Evolutionary conservation across 768 basidiomycete species (phyloP), one percentile per base, ranked within the genome.

Genomic region (Boletus vinaceobasis): DNA sequence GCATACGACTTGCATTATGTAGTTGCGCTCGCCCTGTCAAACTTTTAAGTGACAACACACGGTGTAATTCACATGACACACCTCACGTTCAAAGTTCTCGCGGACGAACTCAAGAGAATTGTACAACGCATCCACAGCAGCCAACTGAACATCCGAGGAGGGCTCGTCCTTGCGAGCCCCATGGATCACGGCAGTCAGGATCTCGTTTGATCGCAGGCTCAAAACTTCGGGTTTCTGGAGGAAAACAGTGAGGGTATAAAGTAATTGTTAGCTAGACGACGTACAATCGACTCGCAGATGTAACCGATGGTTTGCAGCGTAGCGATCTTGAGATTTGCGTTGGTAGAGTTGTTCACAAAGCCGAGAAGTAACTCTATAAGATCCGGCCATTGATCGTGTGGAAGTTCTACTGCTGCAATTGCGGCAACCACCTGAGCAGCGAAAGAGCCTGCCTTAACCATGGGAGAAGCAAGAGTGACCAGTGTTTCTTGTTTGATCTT

Each of bases 1-100:
- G 69, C 97, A 99, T 17, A 98, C 91, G 40, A 98, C 94, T 76
- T 99, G 97, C 97, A 99, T 99, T 73, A 99, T 98, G 76, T 97
- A 98, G 74, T 98, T 99, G 45, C 97, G 85, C 73, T 99, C 97
- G 62, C 97, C 97, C 93, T 98, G 66, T 13, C 55, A 26, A 49
- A 35, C 49, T 33, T 39, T 43, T 44, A 38, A 56, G 59, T 33
- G 44, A 46, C 31, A 48, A 21, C 9, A 43, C 39, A 37, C 10
- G 38, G 26, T 36, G 38, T 2, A 46, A 50, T 26, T 50, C 29
- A 58, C 52, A 31, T 49, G 33, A 76, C 84, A 49, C 59, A 96
- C 95, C 79, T 98, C 97, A 47, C 94, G 87, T 62, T 97, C 93
- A 67, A 99, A 98, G 73, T 99, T 99, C 63, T 96, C 94, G 59